Conservation (phyloP, 352 stramenopile species). For the Pythium guiyangense region DNA sequence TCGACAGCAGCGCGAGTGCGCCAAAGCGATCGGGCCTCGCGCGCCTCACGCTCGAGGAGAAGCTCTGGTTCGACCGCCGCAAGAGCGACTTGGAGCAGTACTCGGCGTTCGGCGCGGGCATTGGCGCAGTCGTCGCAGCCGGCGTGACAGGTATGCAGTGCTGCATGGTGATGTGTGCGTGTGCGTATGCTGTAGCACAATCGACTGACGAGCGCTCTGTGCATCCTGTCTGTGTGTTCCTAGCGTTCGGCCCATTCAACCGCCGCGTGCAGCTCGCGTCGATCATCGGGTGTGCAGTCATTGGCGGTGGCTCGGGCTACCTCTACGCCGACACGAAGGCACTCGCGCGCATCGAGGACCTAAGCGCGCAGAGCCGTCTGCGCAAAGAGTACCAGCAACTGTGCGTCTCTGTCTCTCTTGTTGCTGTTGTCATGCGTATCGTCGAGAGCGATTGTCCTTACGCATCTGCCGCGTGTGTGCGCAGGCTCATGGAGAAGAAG, state of each 20-base stretch:
- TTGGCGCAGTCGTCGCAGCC: conserved; percentile 43
- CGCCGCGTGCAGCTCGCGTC: conserved; percentile 51
- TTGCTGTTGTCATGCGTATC: no score
- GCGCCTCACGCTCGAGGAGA: conserved; percentile 76
- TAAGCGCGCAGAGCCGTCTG: conserved; percentile 69
- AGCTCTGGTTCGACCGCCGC: conserved; percentile 77
- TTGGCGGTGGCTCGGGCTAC: conserved; percentile 56
- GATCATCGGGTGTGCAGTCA: conserved; percentile 51
- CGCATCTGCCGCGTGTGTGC: no score
- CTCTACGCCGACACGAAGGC: conserved; percentile 70
- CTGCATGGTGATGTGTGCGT: background rate
- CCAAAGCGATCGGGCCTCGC: conserved; percentile 10
- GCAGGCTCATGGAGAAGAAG: conserved; percentile 68
- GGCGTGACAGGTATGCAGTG: conserved; percentile 47
- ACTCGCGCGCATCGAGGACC: conserved; percentile 66
- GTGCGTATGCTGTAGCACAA: background rate
- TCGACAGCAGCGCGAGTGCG: background rate
- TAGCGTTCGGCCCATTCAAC: conserved; percentile 65
- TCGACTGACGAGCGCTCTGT: background rate
- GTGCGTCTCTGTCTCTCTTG: conserved; percentile 31
- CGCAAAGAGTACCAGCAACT: conserved; percentile 82
- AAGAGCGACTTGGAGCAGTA: conserved; percentile 64
- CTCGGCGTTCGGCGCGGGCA: conserved; percentile 47
- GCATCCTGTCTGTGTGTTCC: no score
- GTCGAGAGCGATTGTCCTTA: no score